Evolutionary conservation across 306 rosid genomes (phyloP), one percentile per base, ranked within the genome.

Genomic region (Acacia melanoxylon): DNA sequence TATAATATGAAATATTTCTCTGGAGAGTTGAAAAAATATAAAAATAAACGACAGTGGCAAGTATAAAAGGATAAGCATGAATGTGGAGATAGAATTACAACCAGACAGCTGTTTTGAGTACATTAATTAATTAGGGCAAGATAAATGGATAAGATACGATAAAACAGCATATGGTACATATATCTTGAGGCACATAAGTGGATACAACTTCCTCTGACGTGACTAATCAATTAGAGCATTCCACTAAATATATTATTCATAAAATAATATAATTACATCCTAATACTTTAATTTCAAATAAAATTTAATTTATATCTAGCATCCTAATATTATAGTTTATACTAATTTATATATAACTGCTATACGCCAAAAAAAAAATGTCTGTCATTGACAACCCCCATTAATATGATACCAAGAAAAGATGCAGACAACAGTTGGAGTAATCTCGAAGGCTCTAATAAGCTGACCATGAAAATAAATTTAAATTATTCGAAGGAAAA

Each of bases 71-170:
- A 85, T 77, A 77, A 72, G 82, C 22, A 72, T 45, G 82, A 52
- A 85, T 15, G 16, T 31, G 82, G 63, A 49, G 66, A 54, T 15
- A 76, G 19, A n/a, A 62, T 9, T 40, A 27, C 41, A 85, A 75
- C 59, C 56, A 72, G 67, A 81, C 77, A 41, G 49, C 11, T 71
- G n/a, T 65, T 66, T 42, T 73, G 54, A 49, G 40, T 31, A 6
- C 63, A 58, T 80, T 37, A 62, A 58, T 80, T 25, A 51, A 58
- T 80, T 27, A 62, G 66, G 48, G 2, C 75, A 68, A 75, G 75
- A 80, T 74, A 63, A 85, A 40, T 46, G 82, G 85, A 85, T 76
- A 85, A 80, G 82, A 33, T 44, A 61, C 1, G 52, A 68, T 19
- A 9, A 68, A 37, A 22, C 24, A 37, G 25, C 27, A 37, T 20